A percentile compares a stretch with the other conserved stretches of the same genome.
Evolutionary conservation across 768 basidiomycete genomes (phyloP).

Genomic region (Podaxis sp.): DNA sequence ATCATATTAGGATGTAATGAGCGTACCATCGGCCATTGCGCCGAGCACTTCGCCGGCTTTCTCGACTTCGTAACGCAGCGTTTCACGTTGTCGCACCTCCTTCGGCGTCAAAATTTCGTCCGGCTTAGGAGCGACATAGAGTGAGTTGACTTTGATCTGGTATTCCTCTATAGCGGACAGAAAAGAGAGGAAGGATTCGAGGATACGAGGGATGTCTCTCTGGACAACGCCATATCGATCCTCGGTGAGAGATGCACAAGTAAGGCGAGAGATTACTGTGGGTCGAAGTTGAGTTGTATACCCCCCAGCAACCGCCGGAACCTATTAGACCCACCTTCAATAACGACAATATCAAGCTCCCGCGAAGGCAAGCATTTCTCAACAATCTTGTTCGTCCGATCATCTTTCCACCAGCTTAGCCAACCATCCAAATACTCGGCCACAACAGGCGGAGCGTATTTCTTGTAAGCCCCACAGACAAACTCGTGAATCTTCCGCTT

Average conservation of each 20-base stretch:
- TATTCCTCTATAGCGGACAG: slow-evolving; percentile 67
- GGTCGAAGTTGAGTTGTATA: slow-evolving; percentile 2
- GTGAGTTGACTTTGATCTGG: slow-evolving; percentile 48
- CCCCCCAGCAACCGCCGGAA: not conserved
- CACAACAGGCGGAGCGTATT: slow-evolving; percentile 32
- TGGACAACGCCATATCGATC: slow-evolving; percentile 85
- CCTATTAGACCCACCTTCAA: slow-evolving; percentile 50
- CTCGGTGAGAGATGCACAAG: slow-evolving; percentile 73
- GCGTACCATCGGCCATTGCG: slow-evolving; percentile 60
- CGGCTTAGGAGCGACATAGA: slow-evolving; percentile 36
- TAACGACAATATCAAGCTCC: slow-evolving; percentile 59
- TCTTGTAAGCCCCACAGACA: slow-evolving; percentile 13
- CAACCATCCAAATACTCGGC: slow-evolving; percentile 24
- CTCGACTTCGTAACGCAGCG: slow-evolving; percentile 48
- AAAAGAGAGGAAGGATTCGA: slow-evolving; percentile 75
- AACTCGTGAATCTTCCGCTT: slow-evolving; percentile 5
- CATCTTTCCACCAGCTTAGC: slow-evolving; percentile 57
- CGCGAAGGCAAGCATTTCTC: slow-evolving; percentile 58
- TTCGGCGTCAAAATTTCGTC: slow-evolving; percentile 32
- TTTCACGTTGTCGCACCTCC: slow-evolving; percentile 38
- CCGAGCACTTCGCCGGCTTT: slow-evolving; percentile 55
- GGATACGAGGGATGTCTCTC: slow-evolving; percentile 76
- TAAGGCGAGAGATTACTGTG: slow-evolving; percentile 64
- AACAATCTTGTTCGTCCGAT: slow-evolving; percentile 50
- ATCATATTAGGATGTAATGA: slow-evolving; percentile 1